Base-by-base conservation (phyloP, 495 filamentous ascomycete species). In the Talaromyces wortmannii region DNA sequence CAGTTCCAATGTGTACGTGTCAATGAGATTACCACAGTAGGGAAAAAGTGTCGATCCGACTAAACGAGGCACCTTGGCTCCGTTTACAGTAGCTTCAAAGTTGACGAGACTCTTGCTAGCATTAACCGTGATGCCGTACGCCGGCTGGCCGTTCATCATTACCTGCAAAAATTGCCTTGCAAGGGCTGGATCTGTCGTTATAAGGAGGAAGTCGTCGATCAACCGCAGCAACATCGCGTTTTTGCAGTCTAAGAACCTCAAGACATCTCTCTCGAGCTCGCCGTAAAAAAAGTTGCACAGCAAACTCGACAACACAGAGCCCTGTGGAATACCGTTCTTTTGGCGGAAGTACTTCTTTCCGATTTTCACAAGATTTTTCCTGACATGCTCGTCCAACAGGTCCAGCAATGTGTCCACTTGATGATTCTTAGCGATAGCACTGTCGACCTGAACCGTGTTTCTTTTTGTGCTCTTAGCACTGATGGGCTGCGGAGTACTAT, bases 221-320 rank as follows among this genome's bases (percentile, higher is more conserved):
- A 96, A 78, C 42, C 94, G 76, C 42, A 97, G 64, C 30, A 98
- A 74, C 6, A 96, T 63, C 31, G 81, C 83, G 7, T 88, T 72
- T 3, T 75, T 67, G 4, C 72, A 63, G 2, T 75, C 53, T 7
- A 92, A 64, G 63, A 96, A 97, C 2, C 68, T 63, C 4, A 98
- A 71, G 3, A 83, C 68, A 18, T 84, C 70, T 4, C 72, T 60
- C 67, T 98, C 95, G 3, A 98, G 76, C 57, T 91, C 82, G 4
- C 87, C 92, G 63, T 97, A 97, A 65, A 97, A 95, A 64, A 92
- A 89, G 65, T 91, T 97, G 77, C 95, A 97, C 0, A 98, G 77
- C 31, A 90, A 74, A 48, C 82, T 87, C 8, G 91, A 96, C 23
- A 98, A 63, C 0, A 96, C 78, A 0, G 91, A 96, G 36, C 94